A percentile compares a stretch with the other conserved stretches of the same genome.
Evolutionary conservation across 2,329 filamentous ascomycete species (phyloP).

Genomic region (Microsporum audouinii): DNA sequence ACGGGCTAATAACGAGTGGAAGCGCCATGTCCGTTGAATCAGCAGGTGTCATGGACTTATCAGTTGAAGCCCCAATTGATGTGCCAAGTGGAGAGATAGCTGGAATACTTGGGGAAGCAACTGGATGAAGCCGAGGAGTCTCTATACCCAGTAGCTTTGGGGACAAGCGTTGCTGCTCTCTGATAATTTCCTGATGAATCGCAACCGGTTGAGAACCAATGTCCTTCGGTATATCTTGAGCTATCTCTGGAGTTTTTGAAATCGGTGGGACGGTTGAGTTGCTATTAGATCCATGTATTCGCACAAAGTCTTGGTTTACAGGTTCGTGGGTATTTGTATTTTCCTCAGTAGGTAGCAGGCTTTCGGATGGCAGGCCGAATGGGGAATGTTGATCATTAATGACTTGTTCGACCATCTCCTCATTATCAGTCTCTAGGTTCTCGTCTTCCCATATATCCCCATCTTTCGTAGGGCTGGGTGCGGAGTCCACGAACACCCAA

Average conservation of each 20-base stretch:
- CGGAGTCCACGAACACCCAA: slow-evolving; percentile 65
- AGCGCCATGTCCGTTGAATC: too few species aligned
- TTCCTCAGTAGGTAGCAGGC: neutral
- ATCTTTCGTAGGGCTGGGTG: slow-evolving; percentile 48
- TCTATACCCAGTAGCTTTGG: slow-evolving; percentile 14
- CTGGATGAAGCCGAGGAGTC: slow-evolving; percentile 29
- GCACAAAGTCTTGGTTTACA: neutral
- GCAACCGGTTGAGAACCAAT: neutral
- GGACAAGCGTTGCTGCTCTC: neutral
- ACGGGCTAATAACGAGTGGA: too few species aligned
- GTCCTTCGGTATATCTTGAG: neutral
- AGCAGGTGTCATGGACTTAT: neutral
- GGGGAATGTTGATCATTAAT: neutral
- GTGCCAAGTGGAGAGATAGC: slow-evolving; percentile 30
- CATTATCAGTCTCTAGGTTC: slow-evolving; percentile 3
- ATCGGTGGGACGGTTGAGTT: too few species aligned
- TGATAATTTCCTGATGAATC: too few species aligned
- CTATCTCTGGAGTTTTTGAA: neutral
- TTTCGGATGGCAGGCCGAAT: neutral
- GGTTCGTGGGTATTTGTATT: neutral
- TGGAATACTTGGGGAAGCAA: slow-evolving; percentile 31
- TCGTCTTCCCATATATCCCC: slow-evolving; percentile 8
- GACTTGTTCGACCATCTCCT: neutral
- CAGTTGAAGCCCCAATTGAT: neutral
- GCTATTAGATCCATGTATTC: neutral